Base-by-base conservation (phyloP, 2,329 filamentous ascomycete species). In the Lachnellula arida region DNA sequence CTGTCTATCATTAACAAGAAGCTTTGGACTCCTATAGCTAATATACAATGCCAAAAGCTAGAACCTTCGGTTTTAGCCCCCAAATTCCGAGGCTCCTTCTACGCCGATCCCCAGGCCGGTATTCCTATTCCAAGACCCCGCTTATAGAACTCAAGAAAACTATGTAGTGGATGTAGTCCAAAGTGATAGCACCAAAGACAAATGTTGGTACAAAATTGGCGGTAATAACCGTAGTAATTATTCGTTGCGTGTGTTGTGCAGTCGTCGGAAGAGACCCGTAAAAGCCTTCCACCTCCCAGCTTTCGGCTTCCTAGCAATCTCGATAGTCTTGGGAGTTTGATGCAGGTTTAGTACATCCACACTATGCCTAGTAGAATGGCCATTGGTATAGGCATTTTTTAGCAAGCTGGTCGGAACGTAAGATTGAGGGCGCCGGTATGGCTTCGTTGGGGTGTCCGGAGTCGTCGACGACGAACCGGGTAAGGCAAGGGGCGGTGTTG, bases 221-320 rank as follows among this genome's bases (percentile, higher is more conserved):
- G 3, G 22, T 40, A 14, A 40, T 40, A 46, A 11, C 32, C 47
- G 25, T 37, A 23, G 25, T 43, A 25, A 8, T 39, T 42, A n/a
- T 4, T 51, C 37, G 28, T 15, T 15, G 44, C 39, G 50, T 35
- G 28, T 40, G 42, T 17, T 44, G 17, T 59, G 54, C 12, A 52
- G 49, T 40, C 60, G 57, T 35, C 64, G 63, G 57, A 70, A 66
- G 15, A 66, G 50, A 49, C 66, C 65, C 1, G 59, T 60, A 8
- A 70, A 62, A 2, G 51, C 34, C 51, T 63, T 69, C 67, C 67
- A 70, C 37, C 60, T 55, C 34, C 64, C 53, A 15, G 44, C 22
- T 55, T 64, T 68, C 12, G 56, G 53, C 46, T 63, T 67, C 19
- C 43, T 50, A n/a, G 23, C 34, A 40, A 11, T 14, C 2, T 44